Evolutionary conservation across 164 flowering plant genomes (phyloP).

Genomic region (Annona squamosa): DNA sequence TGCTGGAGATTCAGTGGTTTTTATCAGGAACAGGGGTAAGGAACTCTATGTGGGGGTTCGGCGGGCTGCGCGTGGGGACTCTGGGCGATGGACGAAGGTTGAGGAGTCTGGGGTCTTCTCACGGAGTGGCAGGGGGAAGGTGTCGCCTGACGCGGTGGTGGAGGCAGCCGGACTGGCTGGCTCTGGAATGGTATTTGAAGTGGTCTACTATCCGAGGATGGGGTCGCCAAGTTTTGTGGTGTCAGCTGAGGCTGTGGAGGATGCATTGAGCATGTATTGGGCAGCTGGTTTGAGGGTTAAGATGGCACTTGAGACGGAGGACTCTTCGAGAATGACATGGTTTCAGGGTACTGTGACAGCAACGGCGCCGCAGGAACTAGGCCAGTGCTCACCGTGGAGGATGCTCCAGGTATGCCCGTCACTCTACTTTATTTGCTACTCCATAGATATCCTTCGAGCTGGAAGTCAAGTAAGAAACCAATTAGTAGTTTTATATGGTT

Average conservation of each 20-base stretch:
- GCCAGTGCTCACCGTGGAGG: constrained; percentile 57
- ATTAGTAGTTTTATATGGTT: too few relatives aligned
- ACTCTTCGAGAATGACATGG: constrained; percentile 46
- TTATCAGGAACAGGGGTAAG: constrained; percentile 33
- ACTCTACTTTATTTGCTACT: too few relatives aligned
- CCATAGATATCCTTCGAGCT: too few relatives aligned
- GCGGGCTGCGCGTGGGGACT: constrained; percentile 19
- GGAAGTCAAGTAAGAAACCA: too few relatives aligned
- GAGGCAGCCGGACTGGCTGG: constrained; percentile 33
- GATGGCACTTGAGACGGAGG: constrained; percentile 62
- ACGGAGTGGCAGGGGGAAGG: constrained; percentile 23
- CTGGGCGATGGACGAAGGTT: constrained; percentile 12
- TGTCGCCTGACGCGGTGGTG: constrained; percentile 24
- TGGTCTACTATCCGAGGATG: constrained; percentile 51
- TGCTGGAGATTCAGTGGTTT: constrained; percentile 76
- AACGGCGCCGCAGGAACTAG: constrained; percentile 18
- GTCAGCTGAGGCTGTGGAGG: constrained; percentile 51
- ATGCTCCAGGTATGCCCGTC: constrained; percentile 51
- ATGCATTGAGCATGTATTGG: constrained; percentile 41
- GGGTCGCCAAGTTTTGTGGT: constrained; percentile 61
- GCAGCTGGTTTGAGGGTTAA: constrained; percentile 46
- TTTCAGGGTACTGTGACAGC: constrained; percentile 47
- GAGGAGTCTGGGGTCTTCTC: constrained; percentile 7
- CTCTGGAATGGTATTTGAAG: constrained; percentile 38
- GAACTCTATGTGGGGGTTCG: constrained; percentile 52